Percentiles rank a stretch among this genome's conserved stretches.
phyloP scores from a whole-genome alignment of 1,139 yeast species.

The Wickerhamomyces sp. region DNA sequence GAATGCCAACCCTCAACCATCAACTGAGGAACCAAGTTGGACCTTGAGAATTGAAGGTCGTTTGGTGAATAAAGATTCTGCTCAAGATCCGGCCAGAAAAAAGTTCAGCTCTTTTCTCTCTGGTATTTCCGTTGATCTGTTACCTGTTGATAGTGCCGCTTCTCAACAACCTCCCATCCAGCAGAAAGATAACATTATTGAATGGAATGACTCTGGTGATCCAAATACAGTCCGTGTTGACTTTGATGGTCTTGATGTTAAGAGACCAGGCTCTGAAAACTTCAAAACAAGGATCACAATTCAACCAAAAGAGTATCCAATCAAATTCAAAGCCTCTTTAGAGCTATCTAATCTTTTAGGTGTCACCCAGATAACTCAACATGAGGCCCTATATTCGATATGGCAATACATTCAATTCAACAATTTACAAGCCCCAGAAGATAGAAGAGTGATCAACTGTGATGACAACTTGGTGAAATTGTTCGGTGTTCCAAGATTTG shows the following conservation, averaged over 20 bases:
- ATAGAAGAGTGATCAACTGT: conserved; percentile 54
- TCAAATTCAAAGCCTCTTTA: conserved; percentile 58
- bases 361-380: conserved; percentile 72
- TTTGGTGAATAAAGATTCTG: conserved; percentile 44
- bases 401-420: conserved; percentile 88
- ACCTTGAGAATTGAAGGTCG: conserved; percentile 86
- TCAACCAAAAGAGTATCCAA: conserved; percentile 70
- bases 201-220: conserved; percentile 55
- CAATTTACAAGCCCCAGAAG: conserved; percentile 54
- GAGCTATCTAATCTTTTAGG: conserved; percentile 71
- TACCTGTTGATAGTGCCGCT: conserved; percentile 32
- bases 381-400: conserved; percentile 75
- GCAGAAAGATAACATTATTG: conserved; percentile 41
- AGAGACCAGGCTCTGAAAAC: conserved; percentile 68
- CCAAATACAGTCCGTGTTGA: conserved; percentile 41
- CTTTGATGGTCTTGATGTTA: conserved; percentile 87
- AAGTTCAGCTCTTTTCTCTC: conserved; percentile 80
- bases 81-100: conserved; percentile 38
- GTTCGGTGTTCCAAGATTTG: conserved; percentile 42
- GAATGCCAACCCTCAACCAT: conserved; percentile 18
- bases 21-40: conserved; percentile 56
- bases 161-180: conserved; percentile 16
- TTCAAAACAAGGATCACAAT: conserved; percentile 69
- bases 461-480: conserved; percentile 62
- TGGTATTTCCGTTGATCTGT: conserved; percentile 77